Evolutionary conservation across 2,329 filamentous ascomycete genomes (phyloP).

Genomic region (Calonectria leucothoes): DNA sequence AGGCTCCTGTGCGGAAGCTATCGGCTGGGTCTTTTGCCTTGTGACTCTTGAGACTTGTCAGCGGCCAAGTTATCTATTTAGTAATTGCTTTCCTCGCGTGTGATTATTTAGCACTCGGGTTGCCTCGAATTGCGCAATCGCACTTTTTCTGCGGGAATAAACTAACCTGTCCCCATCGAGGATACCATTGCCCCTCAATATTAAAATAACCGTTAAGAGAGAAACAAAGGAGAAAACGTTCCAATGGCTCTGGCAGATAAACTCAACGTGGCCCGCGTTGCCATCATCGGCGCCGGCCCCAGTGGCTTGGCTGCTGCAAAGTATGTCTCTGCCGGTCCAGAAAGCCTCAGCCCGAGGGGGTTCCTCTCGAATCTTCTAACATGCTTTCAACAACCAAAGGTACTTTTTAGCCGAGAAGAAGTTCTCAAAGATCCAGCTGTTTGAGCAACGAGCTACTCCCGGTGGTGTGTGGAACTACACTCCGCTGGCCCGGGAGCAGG

Average conservation of each 20-base stretch:
- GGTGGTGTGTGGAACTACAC: slow-evolving; percentile 83
- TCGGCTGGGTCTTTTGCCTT: slow-evolving; percentile 14
- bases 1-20: slow-evolving; percentile 40
- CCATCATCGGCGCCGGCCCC: slow-evolving; percentile 80
- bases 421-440: slow-evolving; percentile 74
- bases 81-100: background rate
- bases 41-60: background rate
- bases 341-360: too few relatives aligned
- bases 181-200: background rate
- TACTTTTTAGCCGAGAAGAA: slow-evolving; percentile 72
- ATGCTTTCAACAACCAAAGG: slow-evolving; percentile 53
- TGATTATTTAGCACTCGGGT: background rate
- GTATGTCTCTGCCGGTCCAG: slow-evolving; percentile 33
- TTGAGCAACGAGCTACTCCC: slow-evolving; percentile 73
- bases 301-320: slow-evolving; percentile 72
- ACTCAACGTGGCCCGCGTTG: slow-evolving; percentile 61
- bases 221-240: background rate
- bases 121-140: slow-evolving; percentile 1
- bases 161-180: background rate
- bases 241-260: slow-evolving; percentile 35
- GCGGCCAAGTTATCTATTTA: slow-evolving; percentile 5
- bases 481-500: slow-evolving; percentile 35
- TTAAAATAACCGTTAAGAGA: background rate
- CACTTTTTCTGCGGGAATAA: background rate
- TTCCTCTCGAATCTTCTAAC: background rate